These are phyloP conservation scores for Clarireedia monteithiana DNA, from an alignment of 2,329 filamentous ascomycete genomes.

Conservation along the genomic window DNA sequence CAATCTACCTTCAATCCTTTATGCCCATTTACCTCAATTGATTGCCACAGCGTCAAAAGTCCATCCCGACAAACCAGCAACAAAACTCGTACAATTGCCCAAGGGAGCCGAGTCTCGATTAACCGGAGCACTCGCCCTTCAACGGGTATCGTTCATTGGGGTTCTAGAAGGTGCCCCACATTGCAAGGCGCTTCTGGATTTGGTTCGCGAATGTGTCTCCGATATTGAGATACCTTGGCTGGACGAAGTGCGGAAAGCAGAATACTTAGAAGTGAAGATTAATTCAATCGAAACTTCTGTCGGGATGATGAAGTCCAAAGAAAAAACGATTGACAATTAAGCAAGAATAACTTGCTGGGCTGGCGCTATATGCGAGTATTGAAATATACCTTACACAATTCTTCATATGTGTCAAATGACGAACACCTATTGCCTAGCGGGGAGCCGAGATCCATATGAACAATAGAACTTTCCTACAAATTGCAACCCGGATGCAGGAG, in stretches of 20 bases:
- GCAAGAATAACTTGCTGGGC: no score
- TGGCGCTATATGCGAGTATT: background rate
- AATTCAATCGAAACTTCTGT: slow-evolving; percentile 34
- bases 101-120: slow-evolving; percentile 51
- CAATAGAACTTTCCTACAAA: no score
- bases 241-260: slow-evolving; percentile 32
- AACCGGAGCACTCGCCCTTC: slow-evolving; percentile 49
- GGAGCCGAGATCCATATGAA: no score
- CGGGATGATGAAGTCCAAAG: background rate
- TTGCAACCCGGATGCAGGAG: no score
- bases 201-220: slow-evolving; percentile 44
- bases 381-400: no score
- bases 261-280: slow-evolving; percentile 41
- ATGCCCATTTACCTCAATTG: slow-evolving; percentile 52
- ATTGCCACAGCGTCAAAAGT: slow-evolving; percentile 41
- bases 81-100: slow-evolving; percentile 55
- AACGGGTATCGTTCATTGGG: slow-evolving; percentile 57
- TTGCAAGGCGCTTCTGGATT: slow-evolving; percentile 47
- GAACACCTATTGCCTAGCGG: no score
- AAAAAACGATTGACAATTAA: background rate
- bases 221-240: slow-evolving; percentile 50
- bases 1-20: slow-evolving; percentile 49
- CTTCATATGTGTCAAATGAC: no score
- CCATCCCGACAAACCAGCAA: slow-evolving; percentile 33
- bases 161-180: slow-evolving; percentile 49